Evolutionary conservation across 805 yeast species (phyloP), one percentile per base, ranked within the genome.

Genomic region (Metschnikowia bowlesiae): DNA sequence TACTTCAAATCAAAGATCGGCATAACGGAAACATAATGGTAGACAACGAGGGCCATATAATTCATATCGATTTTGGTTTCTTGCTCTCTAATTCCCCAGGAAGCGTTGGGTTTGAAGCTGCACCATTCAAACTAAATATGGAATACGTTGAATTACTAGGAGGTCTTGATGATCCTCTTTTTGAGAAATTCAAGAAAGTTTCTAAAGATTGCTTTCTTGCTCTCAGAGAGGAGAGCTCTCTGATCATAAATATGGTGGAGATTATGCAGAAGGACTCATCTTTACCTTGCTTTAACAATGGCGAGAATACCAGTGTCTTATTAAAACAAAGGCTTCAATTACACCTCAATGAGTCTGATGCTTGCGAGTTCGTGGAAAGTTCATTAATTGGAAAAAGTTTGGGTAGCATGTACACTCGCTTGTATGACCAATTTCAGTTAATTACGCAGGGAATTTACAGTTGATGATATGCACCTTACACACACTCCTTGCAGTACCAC

Each of bases 21-120:
- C 99, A 92, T 64, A 92, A 92, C 64, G 99, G 99, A 62, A 94
- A 94, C 66, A 91, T 94, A 51, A 92, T 94, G 99, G 74, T 92
- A 37, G 99, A 94, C 63, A 83, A 85, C 51, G 96, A 92, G 52
- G 99, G 99, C 0, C 99, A 94, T 63, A 86, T 94, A 10, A 83
- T 92, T 42, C 96, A 89, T 66, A 94, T 94, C 59, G 99, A 94
- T 69, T 94, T 94, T 71, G 99, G 99, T 22, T 38, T 38, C 16
- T 22, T 38, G 14, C 40, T 38, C 22, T 38, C 40, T 22, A 39
- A 94, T 63, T 85, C 97, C 0, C 99, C 99, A 0, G 99, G 99
- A 3, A 86, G 96, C 44, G 90, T 94, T 49, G 97, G 97, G 0
- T 91, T 94, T 65, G 99, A 94, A 64, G 95, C 97, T 1, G 97